A percentile compares a stretch with the other conserved stretches of the same genome.
These are phyloP conservation scores for Trichocladium antarcticum DNA, from an alignment of 495 filamentous ascomycete species.

Conservation along the genomic window DNA sequence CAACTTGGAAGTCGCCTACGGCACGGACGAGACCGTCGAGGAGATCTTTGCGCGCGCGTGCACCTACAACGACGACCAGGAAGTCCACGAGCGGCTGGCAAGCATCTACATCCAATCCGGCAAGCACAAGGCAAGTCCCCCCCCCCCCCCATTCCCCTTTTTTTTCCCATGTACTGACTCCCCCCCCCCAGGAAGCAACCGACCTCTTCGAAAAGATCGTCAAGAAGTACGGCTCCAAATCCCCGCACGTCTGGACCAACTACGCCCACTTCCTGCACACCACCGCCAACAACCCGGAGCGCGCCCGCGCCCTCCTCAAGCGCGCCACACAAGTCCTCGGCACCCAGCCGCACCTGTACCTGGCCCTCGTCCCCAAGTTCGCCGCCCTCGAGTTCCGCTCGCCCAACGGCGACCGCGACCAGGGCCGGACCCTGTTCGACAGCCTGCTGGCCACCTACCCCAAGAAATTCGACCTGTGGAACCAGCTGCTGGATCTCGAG, in stretches of 20 bases:
- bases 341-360: constrained; percentile 48
- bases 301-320: constrained; percentile 67
- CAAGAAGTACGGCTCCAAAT: constrained; percentile 75
- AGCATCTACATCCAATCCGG: constrained; percentile 90
- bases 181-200: constrained; percentile 63
- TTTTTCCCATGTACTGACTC: constrained; percentile 25
- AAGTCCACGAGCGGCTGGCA: constrained; percentile 78
- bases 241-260: constrained; percentile 77
- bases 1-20: constrained; percentile 88
- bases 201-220: constrained; percentile 72
- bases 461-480: constrained; percentile 86
- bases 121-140: constrained; percentile 51
- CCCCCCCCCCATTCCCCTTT: neutral
- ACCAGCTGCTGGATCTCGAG: constrained; percentile 79
- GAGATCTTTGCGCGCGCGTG: constrained; percentile 86
- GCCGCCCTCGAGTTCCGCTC: constrained; percentile 84
- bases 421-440: constrained; percentile 90
- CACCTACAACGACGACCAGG: constrained; percentile 83
- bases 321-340: constrained; percentile 73
- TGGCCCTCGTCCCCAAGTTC: constrained; percentile 73
- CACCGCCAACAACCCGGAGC: constrained; percentile 52
- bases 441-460: constrained; percentile 72
- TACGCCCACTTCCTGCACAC: constrained; percentile 87
- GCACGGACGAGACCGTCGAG: constrained; percentile 71
- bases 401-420: constrained; percentile 72